Percentiles rank a stretch among this genome's conserved stretches.
Evolutionary conservation across 305 asterid species (phyloP).

Genomic region (Solanum aculeatissimum): DNA sequence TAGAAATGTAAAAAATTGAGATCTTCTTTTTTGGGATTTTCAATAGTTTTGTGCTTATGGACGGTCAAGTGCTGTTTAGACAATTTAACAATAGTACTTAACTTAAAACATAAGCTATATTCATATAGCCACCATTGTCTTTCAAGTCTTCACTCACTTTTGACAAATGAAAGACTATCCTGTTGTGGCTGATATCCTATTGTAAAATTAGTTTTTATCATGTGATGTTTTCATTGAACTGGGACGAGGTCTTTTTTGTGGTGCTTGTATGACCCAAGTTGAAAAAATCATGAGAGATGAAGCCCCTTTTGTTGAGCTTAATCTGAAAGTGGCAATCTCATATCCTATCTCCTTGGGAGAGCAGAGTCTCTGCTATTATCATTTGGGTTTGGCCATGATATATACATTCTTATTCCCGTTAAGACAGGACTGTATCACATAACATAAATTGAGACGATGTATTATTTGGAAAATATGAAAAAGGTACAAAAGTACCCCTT

Average conservation of each 20-base stretch:
- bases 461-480: too few relatives aligned
- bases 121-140: neutral
- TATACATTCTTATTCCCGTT: neutral
- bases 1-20: neutral
- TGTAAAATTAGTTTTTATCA: neutral
- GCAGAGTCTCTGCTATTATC: neutral
- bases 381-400: neutral
- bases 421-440: too few relatives aligned
- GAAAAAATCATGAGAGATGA: neutral
- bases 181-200: neutral
- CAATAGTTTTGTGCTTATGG: neutral
- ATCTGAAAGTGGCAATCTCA: neutral
- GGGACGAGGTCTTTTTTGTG: neutral
- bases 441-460: too few relatives aligned
- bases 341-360: neutral
- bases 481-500: too few relatives aligned
- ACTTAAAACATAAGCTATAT: neutral
- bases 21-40: neutral
- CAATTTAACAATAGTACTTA: neutral
- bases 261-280: neutral
- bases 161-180: neutral
- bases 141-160: neutral
- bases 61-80: constrained; percentile 1
- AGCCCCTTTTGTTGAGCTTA: neutral
- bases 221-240: neutral